Percentiles rank a stretch among this genome's conserved stretches.
Evolutionary conservation across 257 asterid species (phyloP).

Genomic region (Hygrophila difformis): DNA sequence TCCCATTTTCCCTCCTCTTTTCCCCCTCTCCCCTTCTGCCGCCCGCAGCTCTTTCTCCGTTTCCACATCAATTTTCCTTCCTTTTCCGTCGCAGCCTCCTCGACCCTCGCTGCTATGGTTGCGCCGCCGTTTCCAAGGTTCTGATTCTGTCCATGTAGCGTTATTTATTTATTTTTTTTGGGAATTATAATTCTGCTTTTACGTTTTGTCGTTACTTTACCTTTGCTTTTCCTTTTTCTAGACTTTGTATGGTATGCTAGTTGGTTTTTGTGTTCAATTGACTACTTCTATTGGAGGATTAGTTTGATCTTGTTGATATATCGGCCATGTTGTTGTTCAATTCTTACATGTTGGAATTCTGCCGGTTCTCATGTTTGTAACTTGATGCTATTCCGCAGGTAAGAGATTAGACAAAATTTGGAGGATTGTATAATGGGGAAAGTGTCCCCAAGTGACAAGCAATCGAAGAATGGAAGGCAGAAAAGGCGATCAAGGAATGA

Average conservation of each 20-base stretch:
- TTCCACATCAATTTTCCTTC: background rate
- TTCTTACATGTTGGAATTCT: background rate
- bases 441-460: constrained; percentile 49
- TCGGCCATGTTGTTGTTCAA: no score
- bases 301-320: background rate
- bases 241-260: background rate
- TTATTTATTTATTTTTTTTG: constrained; percentile 1
- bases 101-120: no score
- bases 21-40: background rate
- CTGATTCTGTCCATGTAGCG: background rate
- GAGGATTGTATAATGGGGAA: constrained; percentile 46
- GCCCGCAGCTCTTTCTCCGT: background rate
- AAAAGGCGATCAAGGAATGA: constrained; percentile 41
- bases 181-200: background rate
- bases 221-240: background rate
- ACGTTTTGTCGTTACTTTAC: constrained; percentile 7
- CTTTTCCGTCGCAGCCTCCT: background rate
- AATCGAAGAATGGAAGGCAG: constrained; percentile 36
- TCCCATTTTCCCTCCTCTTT: constrained; percentile 10
- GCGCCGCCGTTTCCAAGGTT: constrained; percentile 15
- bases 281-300: background rate
- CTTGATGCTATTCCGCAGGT: no score
- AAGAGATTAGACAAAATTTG: background rate
- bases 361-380: background rate
- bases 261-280: background rate